phyloP scores from a whole-genome alignment of 768 basidiomycete genomes.

The Auricularia cornea region DNA sequence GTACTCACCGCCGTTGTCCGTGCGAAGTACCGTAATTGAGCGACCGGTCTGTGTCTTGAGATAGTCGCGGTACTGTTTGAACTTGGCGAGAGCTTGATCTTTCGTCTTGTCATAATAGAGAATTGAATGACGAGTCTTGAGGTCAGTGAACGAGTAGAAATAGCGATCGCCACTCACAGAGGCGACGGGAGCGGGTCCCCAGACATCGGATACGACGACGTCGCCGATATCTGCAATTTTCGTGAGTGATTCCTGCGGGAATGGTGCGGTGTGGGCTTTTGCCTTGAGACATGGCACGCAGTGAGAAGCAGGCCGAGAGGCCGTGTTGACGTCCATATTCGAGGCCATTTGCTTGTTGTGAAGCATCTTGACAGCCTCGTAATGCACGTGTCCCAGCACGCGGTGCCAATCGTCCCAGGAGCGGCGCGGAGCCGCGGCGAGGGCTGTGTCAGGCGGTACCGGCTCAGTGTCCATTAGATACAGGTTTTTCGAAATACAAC shows the following conservation, averaged over 20 bases:
- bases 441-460: not conserved
- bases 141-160: not conserved
- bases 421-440: not conserved
- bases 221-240: not conserved
- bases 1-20: constrained; percentile 20
- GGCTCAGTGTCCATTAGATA: not conserved
- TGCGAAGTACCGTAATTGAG: constrained; percentile 8
- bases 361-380: not conserved
- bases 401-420: not conserved
- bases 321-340: not conserved
- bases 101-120: not conserved
- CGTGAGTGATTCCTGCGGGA: not conserved
- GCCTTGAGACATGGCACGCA: not conserved
- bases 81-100: not conserved
- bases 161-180: not conserved
- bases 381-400: not conserved
- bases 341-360: not conserved
- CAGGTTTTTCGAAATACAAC: not conserved
- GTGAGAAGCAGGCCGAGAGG: not conserved
- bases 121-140: not conserved
- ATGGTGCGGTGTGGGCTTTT: not conserved
- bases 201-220: not conserved
- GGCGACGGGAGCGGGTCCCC: not conserved
- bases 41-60: not conserved
- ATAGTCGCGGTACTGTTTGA: not conserved